These are phyloP conservation scores for Ophiorrhiza pumila DNA, from an alignment of 257 asterid species.

Conservation along the genomic window DNA sequence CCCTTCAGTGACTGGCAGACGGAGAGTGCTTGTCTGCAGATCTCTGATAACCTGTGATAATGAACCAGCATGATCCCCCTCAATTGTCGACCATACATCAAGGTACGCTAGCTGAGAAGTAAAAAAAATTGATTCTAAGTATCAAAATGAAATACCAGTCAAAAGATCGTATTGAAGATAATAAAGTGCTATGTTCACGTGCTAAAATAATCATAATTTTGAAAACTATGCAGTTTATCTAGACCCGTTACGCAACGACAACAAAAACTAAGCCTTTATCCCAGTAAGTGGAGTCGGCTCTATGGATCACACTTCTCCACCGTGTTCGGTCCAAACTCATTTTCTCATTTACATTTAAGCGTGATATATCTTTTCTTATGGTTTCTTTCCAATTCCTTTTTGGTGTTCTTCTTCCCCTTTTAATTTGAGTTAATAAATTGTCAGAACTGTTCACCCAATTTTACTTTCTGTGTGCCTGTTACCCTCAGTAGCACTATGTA, in stretches of 20 bases:
- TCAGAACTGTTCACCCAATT: neutral
- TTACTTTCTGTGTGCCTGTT: too few relatives aligned
- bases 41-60: conserved; percentile 55
- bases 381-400: too few relatives aligned
- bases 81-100: conserved; percentile 68
- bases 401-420: too few relatives aligned
- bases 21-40: conserved; percentile 64
- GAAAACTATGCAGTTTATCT: too few relatives aligned
- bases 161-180: neutral
- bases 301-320: too few relatives aligned
- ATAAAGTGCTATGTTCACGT: neutral
- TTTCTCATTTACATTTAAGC: too few relatives aligned
- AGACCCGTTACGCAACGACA: too few relatives aligned
- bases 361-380: too few relatives aligned
- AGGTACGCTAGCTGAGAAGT: conserved; percentile 54
- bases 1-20: conserved; percentile 73
- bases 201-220: neutral
- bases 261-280: too few relatives aligned
- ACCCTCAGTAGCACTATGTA: neutral
- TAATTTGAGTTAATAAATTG: too few relatives aligned
- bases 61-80: conserved; percentile 59
- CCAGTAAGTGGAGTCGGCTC: too few relatives aligned
- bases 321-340: too few relatives aligned
- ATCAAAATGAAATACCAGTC: conserved; percentile 4
- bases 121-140: conserved; percentile 15